A percentile compares a stretch with the other conserved stretches of the same genome.
These are phyloP conservation scores for Rhodocollybia butyracea DNA, from an alignment of 768 basidiomycete species.

Conservation along the genomic window DNA sequence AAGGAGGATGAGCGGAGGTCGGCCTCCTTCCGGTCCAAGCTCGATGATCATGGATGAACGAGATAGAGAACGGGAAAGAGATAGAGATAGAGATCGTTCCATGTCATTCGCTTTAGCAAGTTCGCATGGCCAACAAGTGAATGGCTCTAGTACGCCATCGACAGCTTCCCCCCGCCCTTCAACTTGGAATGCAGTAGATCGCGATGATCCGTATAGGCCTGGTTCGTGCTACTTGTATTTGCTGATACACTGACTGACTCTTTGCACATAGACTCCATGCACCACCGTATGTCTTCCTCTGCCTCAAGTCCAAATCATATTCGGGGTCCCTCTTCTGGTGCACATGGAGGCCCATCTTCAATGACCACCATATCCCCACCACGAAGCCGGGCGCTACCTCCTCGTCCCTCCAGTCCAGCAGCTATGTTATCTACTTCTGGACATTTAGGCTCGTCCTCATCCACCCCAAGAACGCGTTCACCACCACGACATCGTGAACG, in stretches of 20 bases:
- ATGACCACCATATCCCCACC: conserved; percentile 39
- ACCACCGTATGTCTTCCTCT: conserved; percentile 17
- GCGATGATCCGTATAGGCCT: conserved; percentile 13
- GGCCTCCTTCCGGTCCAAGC: conserved; percentile 37
- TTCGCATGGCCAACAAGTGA: conserved; percentile 24
- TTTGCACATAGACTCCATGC: conserved; percentile 15
- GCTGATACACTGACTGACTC: conserved; percentile 13
- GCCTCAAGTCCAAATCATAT: neutral
- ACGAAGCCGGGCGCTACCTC: conserved; percentile 26
- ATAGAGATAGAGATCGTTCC: conserved; percentile 24
- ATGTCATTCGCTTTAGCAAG: conserved; percentile 54
- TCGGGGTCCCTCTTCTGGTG: conserved; percentile 16
- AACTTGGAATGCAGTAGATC: conserved; percentile 12
- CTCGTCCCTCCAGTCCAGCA: conserved; percentile 7
- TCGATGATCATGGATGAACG: conserved; percentile 30
- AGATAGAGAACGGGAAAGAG: conserved; percentile 13
- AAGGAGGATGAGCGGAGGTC: conserved; percentile 11
- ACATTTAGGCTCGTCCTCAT: conserved; percentile 14
- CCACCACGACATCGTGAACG: conserved; percentile 7
- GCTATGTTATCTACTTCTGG: conserved; percentile 16
- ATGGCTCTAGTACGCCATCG: conserved; percentile 21
- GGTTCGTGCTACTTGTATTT: conserved; percentile 41
- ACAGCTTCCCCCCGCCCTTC: conserved; percentile 22
- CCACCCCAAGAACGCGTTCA: conserved; percentile 6
- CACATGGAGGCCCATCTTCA: conserved; percentile 16